Conservation (phyloP, 2,329 filamentous ascomycete genomes). For the Fusarium sp. region DNA sequence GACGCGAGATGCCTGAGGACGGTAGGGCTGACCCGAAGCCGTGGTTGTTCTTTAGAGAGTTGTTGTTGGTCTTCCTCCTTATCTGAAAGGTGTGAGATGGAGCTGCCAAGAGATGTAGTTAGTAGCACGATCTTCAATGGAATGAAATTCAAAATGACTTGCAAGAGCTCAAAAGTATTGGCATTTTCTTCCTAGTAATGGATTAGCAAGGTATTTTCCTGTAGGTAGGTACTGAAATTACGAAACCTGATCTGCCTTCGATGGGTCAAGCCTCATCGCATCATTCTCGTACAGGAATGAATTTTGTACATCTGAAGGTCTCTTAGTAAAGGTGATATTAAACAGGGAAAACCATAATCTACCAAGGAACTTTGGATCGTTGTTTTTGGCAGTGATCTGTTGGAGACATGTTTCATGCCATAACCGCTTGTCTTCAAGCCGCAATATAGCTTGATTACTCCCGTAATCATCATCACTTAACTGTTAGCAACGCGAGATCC, state of each 20-base stretch:
- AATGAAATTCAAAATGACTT: background rate
- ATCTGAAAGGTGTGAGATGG: background rate
- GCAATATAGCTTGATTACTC: too few species aligned
- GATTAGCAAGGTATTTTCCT: background rate
- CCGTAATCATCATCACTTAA: too few species aligned
- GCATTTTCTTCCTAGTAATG: background rate
- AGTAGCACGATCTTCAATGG: background rate
- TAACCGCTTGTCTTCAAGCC: background rate
- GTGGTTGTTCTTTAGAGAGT: background rate
- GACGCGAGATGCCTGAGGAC: background rate
- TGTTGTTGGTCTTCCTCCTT: background rate
- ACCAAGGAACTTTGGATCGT: background rate
- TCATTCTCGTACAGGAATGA: background rate
- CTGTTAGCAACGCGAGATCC: background rate
- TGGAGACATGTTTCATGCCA: background rate
- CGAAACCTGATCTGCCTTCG: background rate
- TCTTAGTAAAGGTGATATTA: background rate
- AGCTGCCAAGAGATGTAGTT: background rate
- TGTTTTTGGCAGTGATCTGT: background rate
- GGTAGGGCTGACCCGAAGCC: background rate
- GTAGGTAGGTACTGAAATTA: background rate
- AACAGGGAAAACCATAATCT: background rate
- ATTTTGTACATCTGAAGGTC: background rate
- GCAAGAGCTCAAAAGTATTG: background rate
- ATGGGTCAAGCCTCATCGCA: background rate